Evolutionary conservation across 148 eudicot genomes (phyloP), one percentile per base, ranked within the genome.

Genomic region (Chenopodium suecicum): DNA sequence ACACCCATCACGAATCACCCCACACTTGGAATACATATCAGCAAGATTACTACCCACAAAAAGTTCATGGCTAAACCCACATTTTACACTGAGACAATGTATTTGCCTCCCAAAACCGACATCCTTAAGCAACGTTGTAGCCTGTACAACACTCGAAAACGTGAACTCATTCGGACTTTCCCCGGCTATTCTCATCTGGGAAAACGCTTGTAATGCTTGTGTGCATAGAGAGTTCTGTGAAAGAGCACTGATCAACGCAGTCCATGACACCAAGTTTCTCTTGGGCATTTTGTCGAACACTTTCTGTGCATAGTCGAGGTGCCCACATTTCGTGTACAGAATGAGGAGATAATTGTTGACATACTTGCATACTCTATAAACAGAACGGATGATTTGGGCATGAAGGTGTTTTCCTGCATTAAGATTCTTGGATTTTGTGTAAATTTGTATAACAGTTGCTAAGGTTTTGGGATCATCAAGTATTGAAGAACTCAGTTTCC

Each of bases 21-120:
- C 86, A 19, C 84, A 83, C 64, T 87, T 89, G 23, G 88, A 87
- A 67, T 89, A 89, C 91, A 89, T 89, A n/a, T 87, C 89, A 75
- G 89, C 91, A 54, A 89, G 86, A 65, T 82, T 89, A 84, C 91
- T 88, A 41, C 87, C 86, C 56, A 88, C 91, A 84, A 80, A 86
- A 48, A 88, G 67, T 19, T 88, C 91, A 65, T 50, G 3, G 67
- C 69, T 68, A 47, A 85, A 85, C 78, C 91, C 89, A 81, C 77
- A 81, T 84, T 87, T 89, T 78, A 85, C n/a, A 72, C 84, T 82
- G 56, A 89, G 77, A 66, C 89, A 82, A 82, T 89, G 90, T 23
- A 89, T 13, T 65, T 87, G 87, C 79, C 75, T 84, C 58, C 91
- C 91, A 41, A 82, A 69, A n/a, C 60, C 64, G 17, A 72, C 50